A percentile compares a stretch with the other conserved stretches of the same genome.
Evolutionary conservation across 306 rosid genomes (phyloP).

Genomic region (Erythrophleum fordii): DNA sequence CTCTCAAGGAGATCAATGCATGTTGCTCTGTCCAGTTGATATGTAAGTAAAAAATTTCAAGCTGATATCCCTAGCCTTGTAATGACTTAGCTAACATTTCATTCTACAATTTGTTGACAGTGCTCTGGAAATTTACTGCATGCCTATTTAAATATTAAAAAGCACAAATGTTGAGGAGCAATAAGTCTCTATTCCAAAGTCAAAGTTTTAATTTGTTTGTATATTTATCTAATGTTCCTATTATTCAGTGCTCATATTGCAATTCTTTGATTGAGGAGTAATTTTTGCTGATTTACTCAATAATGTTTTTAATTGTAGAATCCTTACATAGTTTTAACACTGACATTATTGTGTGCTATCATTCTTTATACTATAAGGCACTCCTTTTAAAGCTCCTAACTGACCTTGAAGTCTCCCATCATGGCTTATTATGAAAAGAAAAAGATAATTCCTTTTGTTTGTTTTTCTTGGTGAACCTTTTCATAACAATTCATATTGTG

Average conservation of each 20-base stretch:
- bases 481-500: slow-evolving; percentile 19
- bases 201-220: slow-evolving; percentile 32
- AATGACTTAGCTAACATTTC: slow-evolving; percentile 12
- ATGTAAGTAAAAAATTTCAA: slow-evolving; percentile 61
- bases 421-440: slow-evolving; percentile 14
- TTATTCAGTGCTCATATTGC: not conserved
- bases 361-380: not conserved
- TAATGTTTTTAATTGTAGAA: not conserved
- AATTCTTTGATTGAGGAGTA: not conserved
- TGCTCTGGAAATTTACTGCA: slow-evolving; percentile 44
- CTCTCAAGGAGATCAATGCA: slow-evolving; percentile 75
- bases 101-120: slow-evolving; percentile 22
- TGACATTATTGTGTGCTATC: slow-evolving; percentile 5
- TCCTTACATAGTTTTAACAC: not conserved
- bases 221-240: not conserved
- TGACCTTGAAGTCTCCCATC: slow-evolving; percentile 2
- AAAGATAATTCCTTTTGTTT: not conserved
- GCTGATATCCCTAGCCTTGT: not conserved
- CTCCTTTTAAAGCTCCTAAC: slow-evolving; percentile 22
- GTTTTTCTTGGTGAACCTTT: slow-evolving; percentile 13
- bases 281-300: not conserved
- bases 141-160: slow-evolving; percentile 84
- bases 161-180: slow-evolving; percentile 67
- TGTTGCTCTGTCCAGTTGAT: slow-evolving; percentile 91
- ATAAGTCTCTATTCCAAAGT: slow-evolving; percentile 58